A percentile compares a stretch with the other conserved stretches of the same genome.
Evolutionary conservation across 73 alveolate genomes (phyloP).

Genomic region (Breviolum minutum): DNA sequence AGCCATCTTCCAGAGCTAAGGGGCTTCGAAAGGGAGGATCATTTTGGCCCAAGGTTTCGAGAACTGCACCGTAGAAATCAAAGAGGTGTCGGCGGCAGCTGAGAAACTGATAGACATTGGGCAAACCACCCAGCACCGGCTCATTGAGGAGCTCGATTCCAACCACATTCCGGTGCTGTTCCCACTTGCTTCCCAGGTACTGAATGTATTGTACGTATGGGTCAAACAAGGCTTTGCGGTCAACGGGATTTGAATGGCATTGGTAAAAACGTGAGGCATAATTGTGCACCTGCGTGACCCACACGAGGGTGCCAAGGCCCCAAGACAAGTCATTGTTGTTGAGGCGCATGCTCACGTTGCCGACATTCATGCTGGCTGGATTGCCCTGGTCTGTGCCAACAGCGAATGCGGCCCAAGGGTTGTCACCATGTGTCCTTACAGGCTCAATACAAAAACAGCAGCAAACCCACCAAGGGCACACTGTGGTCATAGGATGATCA

Average conservation of each 20-base stretch:
- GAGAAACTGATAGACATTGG: not conserved
- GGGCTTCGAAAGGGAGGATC: constrained; percentile 56
- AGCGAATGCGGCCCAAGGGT: constrained; percentile 83
- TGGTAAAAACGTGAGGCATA: constrained; percentile 87
- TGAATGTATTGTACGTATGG: constrained; percentile 25
- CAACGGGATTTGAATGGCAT: not conserved
- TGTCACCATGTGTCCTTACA: constrained; percentile 40
- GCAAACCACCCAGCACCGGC: constrained; percentile 59
- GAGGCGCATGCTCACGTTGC: constrained; percentile 69
- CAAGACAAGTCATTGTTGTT: constrained; percentile 65
- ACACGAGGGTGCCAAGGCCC: constrained; percentile 43
- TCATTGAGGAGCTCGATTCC: constrained; percentile 56
- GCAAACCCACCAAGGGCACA: constrained; percentile 39
- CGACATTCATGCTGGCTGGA: constrained; percentile 74
- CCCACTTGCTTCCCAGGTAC: constrained; percentile 62
- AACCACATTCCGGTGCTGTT: constrained; percentile 70
- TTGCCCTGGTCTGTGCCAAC: constrained; percentile 55
- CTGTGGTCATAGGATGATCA: constrained; percentile 43
- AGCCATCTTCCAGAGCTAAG: constrained; percentile 55
- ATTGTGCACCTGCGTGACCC: constrained; percentile 87
- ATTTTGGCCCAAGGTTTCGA: constrained; percentile 23
- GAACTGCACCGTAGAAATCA: constrained; percentile 26
- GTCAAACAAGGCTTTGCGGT: constrained; percentile 26
- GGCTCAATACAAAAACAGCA: constrained; percentile 5
- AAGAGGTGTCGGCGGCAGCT: constrained; percentile 68